Evolutionary conservation across 106 monocot genomes (phyloP).

Genomic region (Dendrobium officinale): DNA sequence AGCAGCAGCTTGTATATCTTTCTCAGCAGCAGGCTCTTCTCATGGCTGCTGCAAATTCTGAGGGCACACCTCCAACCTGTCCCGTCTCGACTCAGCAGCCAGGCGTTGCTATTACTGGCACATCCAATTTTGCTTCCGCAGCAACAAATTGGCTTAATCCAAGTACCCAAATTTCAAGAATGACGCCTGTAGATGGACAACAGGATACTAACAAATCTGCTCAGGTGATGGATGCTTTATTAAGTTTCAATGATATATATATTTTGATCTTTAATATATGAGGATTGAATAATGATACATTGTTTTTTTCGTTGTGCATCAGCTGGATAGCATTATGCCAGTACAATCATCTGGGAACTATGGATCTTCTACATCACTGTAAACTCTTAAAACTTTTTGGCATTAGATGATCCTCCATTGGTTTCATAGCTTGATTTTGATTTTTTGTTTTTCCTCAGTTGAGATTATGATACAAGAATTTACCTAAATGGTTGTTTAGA

Average conservation of each 20-base stretch:
- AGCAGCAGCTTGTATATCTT: conserved; percentile 55
- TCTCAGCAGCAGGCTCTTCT: conserved; percentile 67
- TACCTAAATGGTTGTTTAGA: neutral
- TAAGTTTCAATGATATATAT: neutral
- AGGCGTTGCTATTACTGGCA: conserved; percentile 7
- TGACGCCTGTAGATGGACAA: neutral
- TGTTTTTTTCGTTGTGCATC: neutral
- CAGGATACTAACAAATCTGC: conserved; percentile 12
- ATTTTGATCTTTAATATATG: neutral
- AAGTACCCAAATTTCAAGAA: conserved; percentile 25
- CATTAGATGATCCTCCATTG: neutral
- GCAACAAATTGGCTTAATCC: conserved; percentile 7
- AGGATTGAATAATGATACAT: neutral
- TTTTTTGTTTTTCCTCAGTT: neutral
- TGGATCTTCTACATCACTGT: conserved; percentile 25
- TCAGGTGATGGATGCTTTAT: conserved; percentile 25
- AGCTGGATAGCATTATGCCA: conserved; percentile 23
- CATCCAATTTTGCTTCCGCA: conserved; percentile 12
- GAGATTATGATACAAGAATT: neutral
- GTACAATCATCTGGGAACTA: conserved; percentile 17
- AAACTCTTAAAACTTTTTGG: neutral
- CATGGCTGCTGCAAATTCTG: conserved; percentile 46
- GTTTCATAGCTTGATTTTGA: neutral
- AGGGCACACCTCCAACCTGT: conserved; percentile 11
- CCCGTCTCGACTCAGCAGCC: conserved; percentile 5